A percentile compares a stretch with the other conserved stretches of the same genome.
Conservation (phyloP, 164 flowering plant species). For the Sextonia rubra region DNA sequence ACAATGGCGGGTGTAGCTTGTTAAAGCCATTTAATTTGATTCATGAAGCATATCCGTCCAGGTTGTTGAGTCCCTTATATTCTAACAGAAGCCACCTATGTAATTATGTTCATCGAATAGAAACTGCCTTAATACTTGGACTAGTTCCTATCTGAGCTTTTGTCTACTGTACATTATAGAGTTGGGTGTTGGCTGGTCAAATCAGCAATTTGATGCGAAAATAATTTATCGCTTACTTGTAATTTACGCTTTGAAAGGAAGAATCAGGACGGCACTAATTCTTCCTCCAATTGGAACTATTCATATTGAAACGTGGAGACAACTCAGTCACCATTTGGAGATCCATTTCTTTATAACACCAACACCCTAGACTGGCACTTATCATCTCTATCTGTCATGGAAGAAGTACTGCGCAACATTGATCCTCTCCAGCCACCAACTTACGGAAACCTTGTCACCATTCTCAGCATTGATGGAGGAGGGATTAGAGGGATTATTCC, state of each 20-base stretch:
- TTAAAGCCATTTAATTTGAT: no score
- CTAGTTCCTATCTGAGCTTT: no score
- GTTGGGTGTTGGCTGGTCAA: not conserved
- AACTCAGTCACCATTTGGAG: not conserved
- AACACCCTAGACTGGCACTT: not conserved
- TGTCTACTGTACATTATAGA: no score
- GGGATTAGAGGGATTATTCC: constrained; percentile 15
- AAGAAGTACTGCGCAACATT: not conserved
- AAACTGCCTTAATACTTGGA: no score
- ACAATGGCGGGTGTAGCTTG: no score
- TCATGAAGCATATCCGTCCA: no score
- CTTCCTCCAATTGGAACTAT: not conserved
- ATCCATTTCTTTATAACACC: not conserved
- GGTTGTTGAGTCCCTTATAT: no score
- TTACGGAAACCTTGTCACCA: not conserved
- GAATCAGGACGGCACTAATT: not conserved
- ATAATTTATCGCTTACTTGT: constrained; percentile 13
- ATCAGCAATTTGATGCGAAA: constrained; percentile 1
- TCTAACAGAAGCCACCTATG: no score
- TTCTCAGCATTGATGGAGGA: constrained; percentile 15
- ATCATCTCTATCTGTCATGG: not conserved
- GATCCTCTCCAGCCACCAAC: constrained; percentile 13
- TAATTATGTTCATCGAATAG: constrained; percentile 1
- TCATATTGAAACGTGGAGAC: not conserved
- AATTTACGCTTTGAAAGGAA: not conserved